Evolutionary conservation across 2,329 filamentous ascomycete species (phyloP).

Genomic region (Ophiocordyceps unilateralis): DNA sequence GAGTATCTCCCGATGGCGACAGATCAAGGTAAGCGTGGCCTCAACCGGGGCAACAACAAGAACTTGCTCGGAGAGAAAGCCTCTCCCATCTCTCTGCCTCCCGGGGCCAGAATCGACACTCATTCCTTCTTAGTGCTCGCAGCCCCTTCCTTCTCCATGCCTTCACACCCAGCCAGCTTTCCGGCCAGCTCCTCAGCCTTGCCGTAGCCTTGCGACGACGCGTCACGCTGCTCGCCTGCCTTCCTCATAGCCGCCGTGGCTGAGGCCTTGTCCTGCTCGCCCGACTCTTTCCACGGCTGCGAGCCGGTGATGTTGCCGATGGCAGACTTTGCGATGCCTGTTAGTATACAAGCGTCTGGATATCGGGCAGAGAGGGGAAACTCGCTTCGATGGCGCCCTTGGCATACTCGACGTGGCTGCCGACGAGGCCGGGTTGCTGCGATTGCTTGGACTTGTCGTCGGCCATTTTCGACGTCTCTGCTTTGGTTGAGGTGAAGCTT

Average conservation of each 20-base stretch:
- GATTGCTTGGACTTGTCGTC: conserved; percentile 15
- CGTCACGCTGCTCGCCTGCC: conserved; percentile 38
- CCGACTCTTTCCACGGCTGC: conserved; percentile 44
- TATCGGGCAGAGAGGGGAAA: background rate
- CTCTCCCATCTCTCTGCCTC: too few species aligned
- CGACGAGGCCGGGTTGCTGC: conserved; percentile 40
- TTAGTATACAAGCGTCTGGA: background rate
- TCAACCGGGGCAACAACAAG: background rate
- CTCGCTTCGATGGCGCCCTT: conserved; percentile 50
- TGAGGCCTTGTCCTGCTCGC: conserved; percentile 44
- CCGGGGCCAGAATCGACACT: too few species aligned
- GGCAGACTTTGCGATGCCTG: conserved; percentile 23
- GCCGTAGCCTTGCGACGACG: conserved; percentile 36
- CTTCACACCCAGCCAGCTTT: conserved; percentile 46
- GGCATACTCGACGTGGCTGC: conserved; percentile 48
- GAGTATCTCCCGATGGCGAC: background rate
- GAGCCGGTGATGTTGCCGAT: conserved; percentile 46
- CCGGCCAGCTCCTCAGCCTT: conserved; percentile 48
- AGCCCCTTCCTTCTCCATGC: conserved; percentile 47
- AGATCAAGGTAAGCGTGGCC: background rate
- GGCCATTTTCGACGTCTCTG: conserved; percentile 6
- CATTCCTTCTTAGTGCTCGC: conserved; percentile 23
- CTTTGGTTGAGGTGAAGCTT: background rate
- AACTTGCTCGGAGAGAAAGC: too few species aligned
- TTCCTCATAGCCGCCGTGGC: conserved; percentile 46